These are phyloP conservation scores for Escallonia herrerae DNA, from an alignment of 129 eudicot species.

Conservation along the genomic window DNA sequence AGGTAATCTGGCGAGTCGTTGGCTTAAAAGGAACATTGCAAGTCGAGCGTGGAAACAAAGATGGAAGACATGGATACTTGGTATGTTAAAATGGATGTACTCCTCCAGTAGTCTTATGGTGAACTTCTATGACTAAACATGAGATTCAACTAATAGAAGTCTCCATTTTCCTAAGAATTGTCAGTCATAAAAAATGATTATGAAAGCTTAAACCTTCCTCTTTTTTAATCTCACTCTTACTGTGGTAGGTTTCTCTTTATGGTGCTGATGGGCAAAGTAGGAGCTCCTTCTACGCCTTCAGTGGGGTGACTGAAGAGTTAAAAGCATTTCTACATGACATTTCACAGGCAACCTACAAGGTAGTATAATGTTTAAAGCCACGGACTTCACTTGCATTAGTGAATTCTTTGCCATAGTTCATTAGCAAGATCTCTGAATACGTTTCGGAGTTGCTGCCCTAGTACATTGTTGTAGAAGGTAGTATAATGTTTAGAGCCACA, in stretches of 20 bases:
- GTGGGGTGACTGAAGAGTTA: constrained; percentile 89
- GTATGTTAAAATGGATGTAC: constrained; percentile 28
- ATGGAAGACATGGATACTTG: constrained; percentile 74
- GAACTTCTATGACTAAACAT: not conserved
- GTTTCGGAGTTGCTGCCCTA: too few species aligned
- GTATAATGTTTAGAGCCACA: not conserved
- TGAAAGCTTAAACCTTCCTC: not conserved
- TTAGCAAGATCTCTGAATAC: not conserved
- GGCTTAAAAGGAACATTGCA: constrained; percentile 88
- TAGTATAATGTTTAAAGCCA: constrained; percentile 8
- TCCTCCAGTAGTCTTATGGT: not conserved
- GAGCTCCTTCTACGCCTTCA: constrained; percentile 63
- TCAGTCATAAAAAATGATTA: not conserved
- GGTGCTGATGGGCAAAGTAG: constrained; percentile 58
- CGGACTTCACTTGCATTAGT: too few species aligned
- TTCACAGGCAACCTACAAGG: constrained; percentile 49
- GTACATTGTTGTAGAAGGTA: constrained; percentile 30
- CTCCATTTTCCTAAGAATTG: not conserved
- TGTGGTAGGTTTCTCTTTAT: constrained; percentile 40
- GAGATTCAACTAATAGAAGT: not conserved
- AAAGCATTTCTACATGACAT: constrained; percentile 69
- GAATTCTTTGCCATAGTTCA: not conserved
- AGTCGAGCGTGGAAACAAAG: constrained; percentile 77
- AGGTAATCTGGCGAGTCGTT: constrained; percentile 88
- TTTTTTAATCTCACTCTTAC: not conserved